Base-by-base conservation (phyloP, 1,139 yeast species). In the Debaryomyces udenii region DNA sequence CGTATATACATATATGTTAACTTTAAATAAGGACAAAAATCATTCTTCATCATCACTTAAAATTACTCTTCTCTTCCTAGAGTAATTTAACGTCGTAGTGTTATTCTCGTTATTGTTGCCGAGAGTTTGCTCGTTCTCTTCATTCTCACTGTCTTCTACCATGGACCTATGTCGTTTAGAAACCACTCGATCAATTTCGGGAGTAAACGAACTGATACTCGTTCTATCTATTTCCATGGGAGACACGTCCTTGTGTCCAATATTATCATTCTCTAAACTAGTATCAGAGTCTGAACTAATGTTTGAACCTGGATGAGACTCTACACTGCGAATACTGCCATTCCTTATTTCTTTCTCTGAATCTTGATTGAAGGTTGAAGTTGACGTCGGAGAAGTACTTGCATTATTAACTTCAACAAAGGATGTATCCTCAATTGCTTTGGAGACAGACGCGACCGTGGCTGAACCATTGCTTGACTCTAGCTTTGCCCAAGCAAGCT, bases 401-500 rank as follows among this genome's bases (percentile, higher is more conserved):
- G 37, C 49, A 40, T 27, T 47, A 11, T 22, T 23, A 6, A 30
- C 52, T 9, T 48, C 41, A 10, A 41, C 50, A 50, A 24, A 62
- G 59, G 56, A 42, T 2, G 56, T 52, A 6, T 49, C 43, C 30
- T 55, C 51, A 20, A 62, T 54, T 1, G 70, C 74, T 20, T 46
- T 44, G 7, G 57, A 56, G 11, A 68, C 65, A 3, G 61, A 42
- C 2, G 37, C 34, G 0, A 53, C 43, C 1, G 53, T 46, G 10
- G 42, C 38, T 6, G 50, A 49, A 9, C 50, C 47, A 9, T 42
- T 52, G 14, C 53, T 52, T 9, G 42, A 39, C 24, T 64, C 62
- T 39, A 70, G 52, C 10, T 55, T 51, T 4, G 56, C 32, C 78
- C 78, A 73, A 1, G 68, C 68, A 43, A 58, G 57, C 44, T 62